These are phyloP conservation scores for Pulveroboletus sp. DNA, from an alignment of 768 basidiomycete species.

Conservation along the genomic window DNA sequence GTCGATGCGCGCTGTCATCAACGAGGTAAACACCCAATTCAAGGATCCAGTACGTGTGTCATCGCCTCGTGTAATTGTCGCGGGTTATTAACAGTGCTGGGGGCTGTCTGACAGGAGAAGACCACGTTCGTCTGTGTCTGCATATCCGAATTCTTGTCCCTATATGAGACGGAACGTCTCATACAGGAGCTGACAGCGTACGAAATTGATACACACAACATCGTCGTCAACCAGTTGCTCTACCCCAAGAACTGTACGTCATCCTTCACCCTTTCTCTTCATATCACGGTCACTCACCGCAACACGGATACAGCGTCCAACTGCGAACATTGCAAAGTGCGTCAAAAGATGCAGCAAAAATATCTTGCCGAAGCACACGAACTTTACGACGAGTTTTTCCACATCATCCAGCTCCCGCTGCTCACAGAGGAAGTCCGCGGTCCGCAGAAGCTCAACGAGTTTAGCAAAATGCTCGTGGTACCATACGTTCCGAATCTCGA, in stretches of 20 bases:
- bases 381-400: conserved; percentile 97
- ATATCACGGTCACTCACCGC: not conserved
- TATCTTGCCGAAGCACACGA: conserved; percentile 96
- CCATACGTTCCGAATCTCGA: conserved; percentile 56
- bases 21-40: conserved; percentile 98
- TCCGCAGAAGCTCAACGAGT: conserved; percentile 87
- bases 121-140: conserved; percentile 98
- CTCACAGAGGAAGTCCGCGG: conserved; percentile 97
- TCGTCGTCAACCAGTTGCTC: conserved; percentile 95
- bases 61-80: not conserved
- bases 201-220: conserved; percentile 97
- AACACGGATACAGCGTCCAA: conserved; percentile 57
- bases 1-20: conserved; percentile 93
- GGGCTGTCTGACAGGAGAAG: conserved; percentile 62
- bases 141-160: conserved; percentile 96
- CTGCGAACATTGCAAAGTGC: conserved; percentile 92
- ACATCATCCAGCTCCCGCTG: conserved; percentile 88
- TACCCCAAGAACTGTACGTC: conserved; percentile 84
- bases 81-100: not conserved
- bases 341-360: conserved; percentile 98
- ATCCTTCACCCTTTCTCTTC: not conserved
- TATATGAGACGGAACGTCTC: conserved; percentile 97
- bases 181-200: conserved; percentile 93
- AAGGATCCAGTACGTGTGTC: conserved; percentile 80
- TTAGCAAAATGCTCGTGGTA: conserved; percentile 86